Evolutionary conservation across 768 basidiomycete species (phyloP).

Genomic region (Steccherinum ochraceum): DNA sequence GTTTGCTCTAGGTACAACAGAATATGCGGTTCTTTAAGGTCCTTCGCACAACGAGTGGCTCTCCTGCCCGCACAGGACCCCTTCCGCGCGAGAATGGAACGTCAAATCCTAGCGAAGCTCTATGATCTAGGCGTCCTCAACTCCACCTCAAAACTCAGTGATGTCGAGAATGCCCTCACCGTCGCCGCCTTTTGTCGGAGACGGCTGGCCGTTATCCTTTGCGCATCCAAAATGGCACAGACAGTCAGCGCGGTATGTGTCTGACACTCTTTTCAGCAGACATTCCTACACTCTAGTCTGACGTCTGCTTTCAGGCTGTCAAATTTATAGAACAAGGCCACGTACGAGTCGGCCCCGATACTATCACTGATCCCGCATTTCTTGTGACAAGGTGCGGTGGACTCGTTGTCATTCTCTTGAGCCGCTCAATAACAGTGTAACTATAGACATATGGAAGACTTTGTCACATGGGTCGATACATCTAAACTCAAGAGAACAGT

Average conservation of each 20-base stretch:
- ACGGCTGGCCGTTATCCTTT: conserved; percentile 88
- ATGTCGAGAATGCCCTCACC: conserved; percentile 90
- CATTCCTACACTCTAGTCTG: conserved; percentile 3
- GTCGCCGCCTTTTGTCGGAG: conserved; percentile 93
- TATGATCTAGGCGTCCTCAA: conserved; percentile 97
- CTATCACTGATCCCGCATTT: conserved; percentile 93
- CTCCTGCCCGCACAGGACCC: conserved; percentile 87
- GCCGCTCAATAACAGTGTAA: conserved; percentile 3
- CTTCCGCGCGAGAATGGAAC: conserved; percentile 79
- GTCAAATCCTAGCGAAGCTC: conserved; percentile 83
- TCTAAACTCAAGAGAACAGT: conserved; percentile 95
- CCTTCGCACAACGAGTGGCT: conserved; percentile 81
- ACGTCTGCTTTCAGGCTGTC: conserved; percentile 58
- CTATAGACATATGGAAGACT: conserved; percentile 93
- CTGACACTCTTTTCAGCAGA: not conserved
- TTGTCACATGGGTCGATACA: conserved; percentile 98
- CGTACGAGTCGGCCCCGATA: conserved; percentile 93
- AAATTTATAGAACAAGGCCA: conserved; percentile 99
- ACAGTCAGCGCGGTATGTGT: conserved; percentile 83
- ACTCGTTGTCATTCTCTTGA: conserved; percentile 4
- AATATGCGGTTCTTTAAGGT: conserved; percentile 80
- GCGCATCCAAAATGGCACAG: conserved; percentile 91
- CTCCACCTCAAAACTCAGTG: conserved; percentile 81
- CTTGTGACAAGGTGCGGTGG: conserved; percentile 84
- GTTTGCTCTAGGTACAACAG: conserved; percentile 73